A percentile compares a stretch with the other conserved stretches of the same genome.
These are phyloP conservation scores for Fonsecaea erecta DNA, from an alignment of 2,329 filamentous ascomycete genomes.

Conservation along the genomic window DNA sequence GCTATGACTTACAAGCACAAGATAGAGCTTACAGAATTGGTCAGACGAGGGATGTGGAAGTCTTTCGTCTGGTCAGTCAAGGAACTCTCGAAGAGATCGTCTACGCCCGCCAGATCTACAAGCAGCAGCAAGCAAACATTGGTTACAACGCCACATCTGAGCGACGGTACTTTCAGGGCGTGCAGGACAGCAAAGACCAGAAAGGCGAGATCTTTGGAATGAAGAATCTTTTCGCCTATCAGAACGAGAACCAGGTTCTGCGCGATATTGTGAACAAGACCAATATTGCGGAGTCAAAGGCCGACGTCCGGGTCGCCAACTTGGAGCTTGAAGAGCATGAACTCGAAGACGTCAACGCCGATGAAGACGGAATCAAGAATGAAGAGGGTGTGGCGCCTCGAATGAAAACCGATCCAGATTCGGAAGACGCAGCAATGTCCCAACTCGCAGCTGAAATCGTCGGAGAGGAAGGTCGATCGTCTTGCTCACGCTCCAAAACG, in stretches of 20 bases:
- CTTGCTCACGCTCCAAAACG: conserved; percentile 52
- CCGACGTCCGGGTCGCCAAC: conserved; percentile 78
- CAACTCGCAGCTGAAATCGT: conserved; percentile 70
- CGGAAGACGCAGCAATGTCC: conserved; percentile 70
- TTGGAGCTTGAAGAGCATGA: conserved; percentile 70
- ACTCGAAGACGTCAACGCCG: conserved; percentile 54
- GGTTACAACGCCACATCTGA: conserved; percentile 92
- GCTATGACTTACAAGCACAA: conserved; percentile 92
- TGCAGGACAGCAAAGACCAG: conserved; percentile 79
- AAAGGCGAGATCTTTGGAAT: conserved; percentile 96
- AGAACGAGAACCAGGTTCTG: conserved; percentile 73
- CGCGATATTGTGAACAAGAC: conserved; percentile 98
- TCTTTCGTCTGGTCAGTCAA: conserved; percentile 86
- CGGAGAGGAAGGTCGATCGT: conserved; percentile 51
- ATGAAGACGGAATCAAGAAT: conserved; percentile 34
- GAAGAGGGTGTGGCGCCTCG: conserved; percentile 35
- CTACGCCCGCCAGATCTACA: conserved; percentile 96
- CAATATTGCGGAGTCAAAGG: conserved; percentile 90
- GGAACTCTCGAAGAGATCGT: conserved; percentile 97
- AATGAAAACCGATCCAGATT: conserved; percentile 41
- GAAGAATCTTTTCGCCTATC: conserved; percentile 81
- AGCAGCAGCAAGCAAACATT: conserved; percentile 98
- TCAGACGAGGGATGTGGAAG: conserved; percentile 89
- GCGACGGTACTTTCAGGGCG: conserved; percentile 91
- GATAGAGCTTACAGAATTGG: conserved; percentile 96